A percentile compares a stretch with the other conserved stretches of the same genome.
Evolutionary conservation across 148 eudicot genomes (phyloP).

Genomic region (Cornus suecica): DNA sequence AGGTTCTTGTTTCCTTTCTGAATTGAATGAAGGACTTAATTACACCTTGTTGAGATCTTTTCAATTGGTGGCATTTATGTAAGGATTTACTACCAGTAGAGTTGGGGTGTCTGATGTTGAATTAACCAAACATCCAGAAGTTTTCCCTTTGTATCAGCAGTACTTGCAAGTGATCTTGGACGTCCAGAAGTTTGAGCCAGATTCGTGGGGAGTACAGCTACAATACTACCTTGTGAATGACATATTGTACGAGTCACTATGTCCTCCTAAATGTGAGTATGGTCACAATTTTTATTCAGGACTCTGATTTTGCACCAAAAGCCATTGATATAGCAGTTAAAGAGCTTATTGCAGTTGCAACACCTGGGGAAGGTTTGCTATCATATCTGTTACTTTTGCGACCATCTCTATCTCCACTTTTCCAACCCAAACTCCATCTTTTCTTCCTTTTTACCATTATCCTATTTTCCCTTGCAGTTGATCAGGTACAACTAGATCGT

Average conservation of each 20-base stretch:
- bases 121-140: too few species aligned
- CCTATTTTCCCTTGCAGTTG: slow-evolving; percentile 24
- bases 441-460: background rate
- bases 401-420: background rate
- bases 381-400: background rate
- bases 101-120: too few species aligned
- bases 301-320: slow-evolving; percentile 57
- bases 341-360: slow-evolving; percentile 74
- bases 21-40: too few species aligned
- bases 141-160: too few species aligned
- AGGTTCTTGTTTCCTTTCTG: too few species aligned
- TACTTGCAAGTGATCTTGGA: too few species aligned
- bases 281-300: slow-evolving; percentile 36
- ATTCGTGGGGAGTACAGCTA: too few species aligned
- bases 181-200: too few species aligned
- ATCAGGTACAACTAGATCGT: slow-evolving; percentile 61
- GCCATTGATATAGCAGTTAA: slow-evolving; percentile 73
- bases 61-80: too few species aligned
- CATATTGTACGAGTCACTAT: background rate
- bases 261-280: background rate
- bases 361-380: slow-evolving; percentile 64
- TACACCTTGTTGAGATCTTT: too few species aligned
- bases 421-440: background rate
- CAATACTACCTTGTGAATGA: background rate
- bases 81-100: too few species aligned